Evolutionary conservation across 2,329 filamentous ascomycete species (phyloP).

Genomic region (Trichophyton schoenleinii): DNA sequence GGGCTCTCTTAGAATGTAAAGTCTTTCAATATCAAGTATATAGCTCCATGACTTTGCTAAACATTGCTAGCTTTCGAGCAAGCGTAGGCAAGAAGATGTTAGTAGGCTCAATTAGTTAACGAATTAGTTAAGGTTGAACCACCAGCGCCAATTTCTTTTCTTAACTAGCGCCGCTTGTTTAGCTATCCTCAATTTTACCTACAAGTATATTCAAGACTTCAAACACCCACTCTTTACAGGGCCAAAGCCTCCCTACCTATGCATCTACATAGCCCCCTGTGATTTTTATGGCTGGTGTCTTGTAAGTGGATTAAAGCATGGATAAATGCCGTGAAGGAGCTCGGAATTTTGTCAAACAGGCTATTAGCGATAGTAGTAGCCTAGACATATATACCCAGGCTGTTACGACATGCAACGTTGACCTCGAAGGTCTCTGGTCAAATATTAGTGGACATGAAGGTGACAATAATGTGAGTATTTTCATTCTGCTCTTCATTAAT

Average conservation of each 20-base stretch:
- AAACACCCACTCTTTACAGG: too few species aligned
- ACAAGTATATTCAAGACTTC: too few species aligned
- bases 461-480: constrained; percentile 12
- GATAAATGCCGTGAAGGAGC: constrained; percentile 8
- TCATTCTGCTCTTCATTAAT: constrained; percentile 11
- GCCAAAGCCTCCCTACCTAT: background rate
- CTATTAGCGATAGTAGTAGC: background rate
- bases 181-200: too few species aligned
- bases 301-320: constrained; percentile 5
- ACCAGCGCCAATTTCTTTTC: too few species aligned
- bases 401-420: background rate
- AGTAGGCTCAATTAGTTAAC: too few species aligned
- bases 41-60: too few species aligned
- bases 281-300: background rate
- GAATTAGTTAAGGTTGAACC: too few species aligned
- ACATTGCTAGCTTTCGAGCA: too few species aligned
- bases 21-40: too few species aligned
- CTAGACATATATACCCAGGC: background rate
- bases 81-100: too few species aligned
- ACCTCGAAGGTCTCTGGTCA: constrained; percentile 18
- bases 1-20: too few species aligned
- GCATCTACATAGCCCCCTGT: background rate
- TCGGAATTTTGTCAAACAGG: constrained; percentile 5
- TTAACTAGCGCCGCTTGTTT: too few species aligned
- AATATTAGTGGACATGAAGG: constrained; percentile 19